Evolutionary conservation across 257 asterid genomes (phyloP).

Genomic region (Fraxinus cuspidata): DNA sequence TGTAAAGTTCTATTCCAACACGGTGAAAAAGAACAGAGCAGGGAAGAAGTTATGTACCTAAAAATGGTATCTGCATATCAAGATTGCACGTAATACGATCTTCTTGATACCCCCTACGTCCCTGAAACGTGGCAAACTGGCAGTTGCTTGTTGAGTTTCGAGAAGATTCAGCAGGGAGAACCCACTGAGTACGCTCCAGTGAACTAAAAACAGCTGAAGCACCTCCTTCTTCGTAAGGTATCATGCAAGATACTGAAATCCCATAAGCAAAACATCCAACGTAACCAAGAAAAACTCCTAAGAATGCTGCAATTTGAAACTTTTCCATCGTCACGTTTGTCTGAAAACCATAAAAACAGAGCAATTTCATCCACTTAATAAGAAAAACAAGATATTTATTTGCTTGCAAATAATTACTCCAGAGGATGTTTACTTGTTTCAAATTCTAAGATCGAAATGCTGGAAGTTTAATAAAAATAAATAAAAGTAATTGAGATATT

Average conservation of each 20-base stretch:
- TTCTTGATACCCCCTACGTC: conserved; percentile 71
- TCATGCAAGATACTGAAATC: conserved; percentile 61
- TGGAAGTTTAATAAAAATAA: not conserved
- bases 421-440: not conserved
- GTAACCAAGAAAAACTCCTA: conserved; percentile 31
- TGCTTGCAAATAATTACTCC: not conserved
- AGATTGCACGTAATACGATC: conserved; percentile 69
- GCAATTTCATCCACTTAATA: not conserved
- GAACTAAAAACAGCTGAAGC: conserved; percentile 51
- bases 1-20: not conserved
- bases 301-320: conserved; percentile 13
- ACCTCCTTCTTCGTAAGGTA: conserved; percentile 71
- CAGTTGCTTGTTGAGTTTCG: conserved; percentile 41
- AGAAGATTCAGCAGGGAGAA: conserved; percentile 30
- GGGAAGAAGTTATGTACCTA: conserved; percentile 38
- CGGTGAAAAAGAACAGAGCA: not conserved
- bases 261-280: conserved; percentile 33
- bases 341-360: not conserved
- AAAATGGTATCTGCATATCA: conserved; percentile 48
- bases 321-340: conserved; percentile 27
- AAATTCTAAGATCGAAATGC: not conserved
- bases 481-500: no score
- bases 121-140: conserved; percentile 62
- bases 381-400: not conserved
- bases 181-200: conserved; percentile 54